Percentiles rank a stretch among this genome's conserved stretches.
Evolutionary conservation across 306 rosid genomes (phyloP).

Genomic region (Astragalus membranaceus): DNA sequence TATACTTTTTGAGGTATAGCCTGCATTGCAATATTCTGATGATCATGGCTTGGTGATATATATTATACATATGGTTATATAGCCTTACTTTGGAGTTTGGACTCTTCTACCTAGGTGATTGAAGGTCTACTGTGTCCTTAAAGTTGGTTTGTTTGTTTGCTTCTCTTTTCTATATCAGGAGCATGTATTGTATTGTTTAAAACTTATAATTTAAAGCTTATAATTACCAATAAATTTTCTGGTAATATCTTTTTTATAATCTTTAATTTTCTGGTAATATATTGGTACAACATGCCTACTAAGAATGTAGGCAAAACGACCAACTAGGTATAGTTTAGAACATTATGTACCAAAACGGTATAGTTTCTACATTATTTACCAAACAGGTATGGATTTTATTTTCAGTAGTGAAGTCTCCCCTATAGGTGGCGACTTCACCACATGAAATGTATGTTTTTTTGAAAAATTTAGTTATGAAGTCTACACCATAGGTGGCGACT

Average conservation of each 20-base stretch:
- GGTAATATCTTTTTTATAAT: slow-evolving; percentile 1
- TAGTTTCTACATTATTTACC: too few species aligned
- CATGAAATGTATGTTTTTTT: too few species aligned
- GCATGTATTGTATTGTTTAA: slow-evolving; percentile 5
- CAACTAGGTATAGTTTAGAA: too few species aligned
- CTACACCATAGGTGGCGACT: too few species aligned
- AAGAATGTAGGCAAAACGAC: too few species aligned
- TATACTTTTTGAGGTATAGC: slow-evolving; percentile 30
- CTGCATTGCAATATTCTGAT: slow-evolving; percentile 11
- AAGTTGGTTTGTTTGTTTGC: slow-evolving; percentile 15
- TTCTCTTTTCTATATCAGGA: not conserved
- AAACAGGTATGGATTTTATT: too few species aligned
- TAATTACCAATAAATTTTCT: not conserved
- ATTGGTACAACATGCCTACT: too few species aligned
- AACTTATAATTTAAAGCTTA: not conserved
- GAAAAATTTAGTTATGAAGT: too few species aligned
- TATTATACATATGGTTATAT: slow-evolving; percentile 21
- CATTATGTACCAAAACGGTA: too few species aligned
- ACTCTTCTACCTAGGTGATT: slow-evolving; percentile 28
- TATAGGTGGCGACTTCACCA: too few species aligned
- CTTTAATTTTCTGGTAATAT: too few species aligned
- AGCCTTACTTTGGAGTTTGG: slow-evolving; percentile 23
- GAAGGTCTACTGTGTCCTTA: slow-evolving; percentile 15
- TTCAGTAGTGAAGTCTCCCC: too few species aligned
- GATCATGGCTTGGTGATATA: slow-evolving; percentile 19